Evolutionary conservation across 176 grass and related monocot genomes (phyloP), one percentile per base, ranked within the genome.

Genomic region (Oryza glaberrima): DNA sequence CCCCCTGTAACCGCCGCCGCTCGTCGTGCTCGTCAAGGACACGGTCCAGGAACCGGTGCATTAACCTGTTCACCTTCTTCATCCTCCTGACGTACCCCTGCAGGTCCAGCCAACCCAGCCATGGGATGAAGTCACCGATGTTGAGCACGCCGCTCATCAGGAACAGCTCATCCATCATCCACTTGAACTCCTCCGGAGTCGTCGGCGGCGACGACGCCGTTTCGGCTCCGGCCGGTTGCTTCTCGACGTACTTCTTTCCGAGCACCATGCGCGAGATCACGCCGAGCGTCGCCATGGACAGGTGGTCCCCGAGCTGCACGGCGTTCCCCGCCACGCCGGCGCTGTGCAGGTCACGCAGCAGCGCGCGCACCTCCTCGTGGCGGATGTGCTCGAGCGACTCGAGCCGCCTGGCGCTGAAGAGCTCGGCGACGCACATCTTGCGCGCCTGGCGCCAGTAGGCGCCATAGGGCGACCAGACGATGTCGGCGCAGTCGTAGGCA

Each of bases 61-160:
- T 88, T 70, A 35, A 89, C 73, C 73, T 80, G 78, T 81, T 69
- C 7, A 77, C 1, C 36, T 22, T 89, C 90, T 96, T 96, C 94
- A 93, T 96, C 81, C 91, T 83, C 70, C 28, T 23, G 16, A 96
- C 65, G 52, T 96, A 95, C 0, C 94, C 88, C 71, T 93, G 94
- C 19, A 91, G 67, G 73, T 96, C 94, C 4, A 96, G 34, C 77
- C 88, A 89, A 23, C 84, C 69, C 0, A 96, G 41, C 91, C 91
- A 91, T 0, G 91, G 91, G 22, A 96, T 87, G 16, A 84, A 93
- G 45, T 96, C 94, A 1, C 91, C 91, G 54, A 96, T 89, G 78
- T 89, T 93, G 32, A 96, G 67, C 49, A 78, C 91, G 0, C 94
- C 94, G 2, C 85, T 87, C 3, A 95, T 81, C 60, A 83, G 19